These are phyloP conservation scores for Jatropha curcas DNA, from an alignment of 345 rosid genomes.

Conservation along the genomic window DNA sequence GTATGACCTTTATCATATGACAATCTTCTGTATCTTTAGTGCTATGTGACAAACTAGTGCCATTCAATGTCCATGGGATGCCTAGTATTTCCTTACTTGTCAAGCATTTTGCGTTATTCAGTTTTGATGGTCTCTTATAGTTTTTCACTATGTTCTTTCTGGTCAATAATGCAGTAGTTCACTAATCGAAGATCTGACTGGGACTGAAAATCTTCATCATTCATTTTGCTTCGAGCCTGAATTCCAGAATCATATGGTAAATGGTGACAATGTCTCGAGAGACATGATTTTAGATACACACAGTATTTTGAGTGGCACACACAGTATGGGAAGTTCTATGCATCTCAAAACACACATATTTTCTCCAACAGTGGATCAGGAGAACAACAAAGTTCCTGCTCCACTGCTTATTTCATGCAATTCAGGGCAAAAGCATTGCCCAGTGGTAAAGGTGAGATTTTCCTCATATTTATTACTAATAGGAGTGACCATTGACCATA, in stretches of 20 bases:
- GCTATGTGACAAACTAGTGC: conserved; percentile 11
- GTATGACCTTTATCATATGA: conserved; percentile 3
- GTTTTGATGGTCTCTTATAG: background rate
- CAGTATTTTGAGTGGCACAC: conserved; percentile 25
- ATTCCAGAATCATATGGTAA: conserved; percentile 20
- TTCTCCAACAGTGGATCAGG: conserved; percentile 32
- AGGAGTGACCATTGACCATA: background rate
- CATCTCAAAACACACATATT: conserved; percentile 32
- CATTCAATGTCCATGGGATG: conserved; percentile 36
- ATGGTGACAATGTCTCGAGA: conserved; percentile 15
- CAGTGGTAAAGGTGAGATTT: conserved; percentile 29
- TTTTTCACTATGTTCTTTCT: conserved; percentile 10
- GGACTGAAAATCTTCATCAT: conserved; percentile 28
- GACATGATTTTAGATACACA: conserved; percentile 29
- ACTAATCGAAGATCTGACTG: conserved; percentile 40
- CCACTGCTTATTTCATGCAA: conserved; percentile 10
- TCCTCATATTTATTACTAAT: conserved; percentile 4
- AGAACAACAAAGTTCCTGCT: conserved; percentile 18
- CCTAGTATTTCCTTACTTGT: conserved; percentile 4
- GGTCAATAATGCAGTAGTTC: conserved; percentile 45
- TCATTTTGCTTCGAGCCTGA: conserved; percentile 34
- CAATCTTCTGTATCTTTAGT: background rate
- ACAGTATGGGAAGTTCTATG: conserved; percentile 30
- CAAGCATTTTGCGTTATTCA: conserved; percentile 4
- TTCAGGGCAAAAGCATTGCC: conserved; percentile 14